Evolutionary conservation across 1,139 yeast species (phyloP), one percentile per base, ranked within the genome.

Genomic region (Debaryomyces robertsiae): DNA sequence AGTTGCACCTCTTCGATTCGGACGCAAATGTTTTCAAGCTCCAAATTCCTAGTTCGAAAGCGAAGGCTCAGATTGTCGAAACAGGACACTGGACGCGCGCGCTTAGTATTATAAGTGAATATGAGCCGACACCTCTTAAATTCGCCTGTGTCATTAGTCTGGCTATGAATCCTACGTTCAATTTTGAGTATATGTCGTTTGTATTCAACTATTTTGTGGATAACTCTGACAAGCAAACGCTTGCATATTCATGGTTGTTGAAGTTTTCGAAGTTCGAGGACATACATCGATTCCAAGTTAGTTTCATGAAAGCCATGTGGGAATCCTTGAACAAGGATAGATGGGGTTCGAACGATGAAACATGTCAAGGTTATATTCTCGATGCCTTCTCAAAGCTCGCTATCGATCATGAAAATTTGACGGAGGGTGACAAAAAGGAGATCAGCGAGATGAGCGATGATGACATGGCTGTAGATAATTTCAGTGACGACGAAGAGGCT

Each of bases 151-250:
- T 58, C 1, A 55, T 87, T 18, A 57, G 65, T 13, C 70, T 77
- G 7, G 71, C 73, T 27, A 66, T 86, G 65, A 82, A 77, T 51
- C 90, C 95, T 1, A 73, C 78, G 10, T 84, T 87, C 56, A 80
- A 83, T 53, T 73, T 68, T 44, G 81, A 77, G 28, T 73, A 75
- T 25, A 48, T 61, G 9, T 73, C 87, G 0, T 85, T 89, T 52
- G 75, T 84, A 25, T 89, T 88, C 73, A 85, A 85, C 54, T 73
- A 77, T 47, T 67, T 65, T 24, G 16, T 30, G 7, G n/a, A n/a
- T 6, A 36, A 36, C 22, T 39, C 45, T 1, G 38, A 39, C 10
- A 47, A 40, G 6, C 43, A 45, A 4, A 54, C 65, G 2, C 61
- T 54, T 3, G 73, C 79, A 0, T 69, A 71, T 36, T 83, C 96